These are phyloP conservation scores for Aureoboletus auriporus DNA, from an alignment of 768 basidiomycete genomes.

Conservation along the genomic window DNA sequence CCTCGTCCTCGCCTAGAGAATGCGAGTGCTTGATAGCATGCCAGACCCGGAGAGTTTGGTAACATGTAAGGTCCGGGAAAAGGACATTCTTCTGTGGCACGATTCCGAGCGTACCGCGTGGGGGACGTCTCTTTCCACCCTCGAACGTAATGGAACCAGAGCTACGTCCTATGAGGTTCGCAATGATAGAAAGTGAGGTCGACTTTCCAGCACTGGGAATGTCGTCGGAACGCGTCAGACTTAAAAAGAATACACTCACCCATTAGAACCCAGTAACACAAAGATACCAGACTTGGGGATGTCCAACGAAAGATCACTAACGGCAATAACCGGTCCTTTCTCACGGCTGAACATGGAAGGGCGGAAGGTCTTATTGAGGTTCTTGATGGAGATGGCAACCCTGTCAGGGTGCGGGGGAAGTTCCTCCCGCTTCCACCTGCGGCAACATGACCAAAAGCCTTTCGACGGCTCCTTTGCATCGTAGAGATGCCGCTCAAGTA, in stretches of 20 bases:
- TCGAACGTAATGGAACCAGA: conserved; percentile 55
- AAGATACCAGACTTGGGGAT: conserved; percentile 75
- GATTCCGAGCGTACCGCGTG: conserved; percentile 67
- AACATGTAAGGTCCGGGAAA: conserved; percentile 70
- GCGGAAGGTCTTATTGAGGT: conserved; percentile 57
- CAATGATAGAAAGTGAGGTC: conserved; percentile 64
- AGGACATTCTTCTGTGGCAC: conserved; percentile 84
- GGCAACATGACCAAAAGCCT: conserved; percentile 23
- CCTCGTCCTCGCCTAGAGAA: conserved; percentile 42
- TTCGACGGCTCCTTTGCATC: conserved; percentile 44
- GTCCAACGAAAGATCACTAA: conserved; percentile 61
- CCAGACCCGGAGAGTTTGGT: conserved; percentile 73
- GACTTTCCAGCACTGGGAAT: conserved; percentile 68
- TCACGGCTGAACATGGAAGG: conserved; percentile 44
- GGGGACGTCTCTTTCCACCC: conserved; percentile 48
- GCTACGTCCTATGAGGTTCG: conserved; percentile 55
- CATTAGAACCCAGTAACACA: conserved; percentile 72
- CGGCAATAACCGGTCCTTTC: conserved; percentile 53
- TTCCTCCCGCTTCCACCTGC: conserved; percentile 6
- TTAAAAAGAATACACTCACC: conserved; percentile 30
- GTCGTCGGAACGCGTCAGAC: neutral
- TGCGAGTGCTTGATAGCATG: conserved; percentile 61
- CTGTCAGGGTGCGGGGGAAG: conserved; percentile 33
- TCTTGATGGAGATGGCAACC: conserved; percentile 57
- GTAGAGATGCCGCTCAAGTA: conserved; percentile 59